These are phyloP conservation scores for Amanita rimosa DNA, from an alignment of 768 basidiomycete genomes.

Conservation along the genomic window DNA sequence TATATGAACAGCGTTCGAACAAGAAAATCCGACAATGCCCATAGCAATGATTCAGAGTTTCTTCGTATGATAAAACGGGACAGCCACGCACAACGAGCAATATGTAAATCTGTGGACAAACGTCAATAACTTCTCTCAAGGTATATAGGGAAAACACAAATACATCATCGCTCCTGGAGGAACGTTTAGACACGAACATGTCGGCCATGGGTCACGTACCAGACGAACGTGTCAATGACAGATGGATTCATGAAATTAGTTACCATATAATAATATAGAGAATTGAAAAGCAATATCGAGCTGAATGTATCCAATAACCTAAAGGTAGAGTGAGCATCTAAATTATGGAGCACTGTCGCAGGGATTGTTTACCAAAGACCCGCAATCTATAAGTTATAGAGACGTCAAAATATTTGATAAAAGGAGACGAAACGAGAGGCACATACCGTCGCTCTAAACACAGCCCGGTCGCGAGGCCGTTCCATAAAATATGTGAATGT, in stretches of 20 bases:
- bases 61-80: background rate
- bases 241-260: slow-evolving; percentile 38
- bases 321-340: slow-evolving; percentile 5
- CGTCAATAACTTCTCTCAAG: too few relatives aligned
- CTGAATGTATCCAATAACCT: slow-evolving; percentile 50
- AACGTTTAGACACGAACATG: too few relatives aligned
- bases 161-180: too few relatives aligned
- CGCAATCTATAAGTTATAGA: background rate
- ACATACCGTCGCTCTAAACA: background rate
- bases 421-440: background rate
- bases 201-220: slow-evolving; percentile 22
- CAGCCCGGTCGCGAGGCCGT: slow-evolving; percentile 19
- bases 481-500: slow-evolving; percentile 38
- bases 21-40: slow-evolving; percentile 39
- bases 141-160: background rate
- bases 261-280: slow-evolving; percentile 49
- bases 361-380: background rate
- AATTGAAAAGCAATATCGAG: slow-evolving; percentile 37
- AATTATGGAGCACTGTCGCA: too few relatives aligned
- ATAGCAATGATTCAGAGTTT: background rate
- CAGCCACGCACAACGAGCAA: slow-evolving; percentile 28
- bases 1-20: slow-evolving; percentile 40
- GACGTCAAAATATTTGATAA: too few relatives aligned
- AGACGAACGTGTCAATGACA: slow-evolving; percentile 10
- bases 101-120: slow-evolving; percentile 35